Evolutionary conservation across 106 monocot species (phyloP).

Genomic region (Phalaenopsis aphrodite): DNA sequence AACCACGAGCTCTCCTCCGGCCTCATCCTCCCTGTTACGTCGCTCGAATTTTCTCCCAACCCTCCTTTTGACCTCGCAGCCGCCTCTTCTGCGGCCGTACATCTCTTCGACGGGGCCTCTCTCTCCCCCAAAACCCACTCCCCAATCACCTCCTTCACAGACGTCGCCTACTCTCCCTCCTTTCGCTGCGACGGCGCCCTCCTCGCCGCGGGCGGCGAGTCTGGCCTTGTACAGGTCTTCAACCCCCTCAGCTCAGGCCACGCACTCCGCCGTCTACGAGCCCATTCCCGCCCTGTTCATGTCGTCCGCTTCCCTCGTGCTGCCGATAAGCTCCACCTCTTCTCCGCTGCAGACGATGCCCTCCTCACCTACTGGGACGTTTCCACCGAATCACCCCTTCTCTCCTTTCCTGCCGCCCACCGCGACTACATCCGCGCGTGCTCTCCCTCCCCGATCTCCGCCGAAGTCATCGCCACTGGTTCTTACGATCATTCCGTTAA

Average conservation of each 20-base stretch:
- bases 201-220: conserved; percentile 54
- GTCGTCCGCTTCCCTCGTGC: conserved; percentile 62
- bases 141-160: conserved; percentile 48
- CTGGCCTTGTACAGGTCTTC: conserved; percentile 67
- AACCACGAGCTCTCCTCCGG: conserved; percentile 38
- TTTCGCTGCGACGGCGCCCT: conserved; percentile 90
- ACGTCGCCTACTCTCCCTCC: conserved; percentile 80
- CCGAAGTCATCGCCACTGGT: conserved; percentile 72
- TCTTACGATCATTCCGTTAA: conserved; percentile 80
- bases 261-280: conserved; percentile 50
- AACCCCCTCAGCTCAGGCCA: conserved; percentile 31
- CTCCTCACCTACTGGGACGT: conserved; percentile 78
- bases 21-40: conserved; percentile 53
- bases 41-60: conserved; percentile 64
- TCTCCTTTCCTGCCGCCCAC: conserved; percentile 55
- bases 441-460: conserved; percentile 40
- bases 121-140: conserved; percentile 46
- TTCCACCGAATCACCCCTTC: conserved; percentile 38
- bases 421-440: conserved; percentile 86
- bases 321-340: conserved; percentile 69
- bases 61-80: conserved; percentile 55
- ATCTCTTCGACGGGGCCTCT: conserved; percentile 32
- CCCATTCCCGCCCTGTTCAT: conserved; percentile 64
- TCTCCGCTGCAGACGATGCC: conserved; percentile 89
- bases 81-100: conserved; percentile 44